phyloP scores from a whole-genome alignment of 2,329 filamentous ascomycete genomes.

The Sclerotinia minor region DNA sequence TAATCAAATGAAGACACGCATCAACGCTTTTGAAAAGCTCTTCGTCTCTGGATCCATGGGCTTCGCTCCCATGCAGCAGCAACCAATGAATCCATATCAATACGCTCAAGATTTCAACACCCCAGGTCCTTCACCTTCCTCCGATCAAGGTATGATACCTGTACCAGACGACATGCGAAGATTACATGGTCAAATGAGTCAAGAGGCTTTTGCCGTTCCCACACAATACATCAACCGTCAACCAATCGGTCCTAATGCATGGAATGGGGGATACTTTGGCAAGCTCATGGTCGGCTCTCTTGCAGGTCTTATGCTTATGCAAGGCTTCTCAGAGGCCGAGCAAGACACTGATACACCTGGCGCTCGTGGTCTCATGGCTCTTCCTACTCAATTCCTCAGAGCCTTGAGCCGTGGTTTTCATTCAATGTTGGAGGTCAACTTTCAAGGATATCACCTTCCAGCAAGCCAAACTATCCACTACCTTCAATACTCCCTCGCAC shows the following conservation, averaged over 20 bases:
- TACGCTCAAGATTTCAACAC: slow-evolving; percentile 38
- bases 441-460: slow-evolving; percentile 55
- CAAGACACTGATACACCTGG: slow-evolving; percentile 62
- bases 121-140: slow-evolving; percentile 36
- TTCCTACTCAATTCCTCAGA: slow-evolving; percentile 61
- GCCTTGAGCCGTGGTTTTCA: slow-evolving; percentile 50
- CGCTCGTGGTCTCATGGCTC: slow-evolving; percentile 65
- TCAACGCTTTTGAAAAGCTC: slow-evolving; percentile 75
- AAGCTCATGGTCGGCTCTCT: slow-evolving; percentile 89
- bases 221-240: slow-evolving; percentile 50
- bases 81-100: slow-evolving; percentile 45
- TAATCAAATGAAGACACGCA: slow-evolving; percentile 70
- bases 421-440: slow-evolving; percentile 46
- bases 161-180: slow-evolving; percentile 63
- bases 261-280: slow-evolving; percentile 60
- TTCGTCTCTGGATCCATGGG: slow-evolving; percentile 74
- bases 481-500: slow-evolving; percentile 53
- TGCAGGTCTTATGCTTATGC: slow-evolving; percentile 87
- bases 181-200: slow-evolving; percentile 36
- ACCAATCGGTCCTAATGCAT: slow-evolving; percentile 57
- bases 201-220: slow-evolving; percentile 41
- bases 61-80: slow-evolving; percentile 53
- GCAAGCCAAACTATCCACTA: slow-evolving; percentile 50
- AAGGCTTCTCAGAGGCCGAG: slow-evolving; percentile 68
- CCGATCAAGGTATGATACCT: slow-evolving; percentile 60